Evolutionary conservation across 352 stramenopile species (phyloP), one percentile per base, ranked within the genome.

Genomic region (Pythium pectinolyticum): DNA sequence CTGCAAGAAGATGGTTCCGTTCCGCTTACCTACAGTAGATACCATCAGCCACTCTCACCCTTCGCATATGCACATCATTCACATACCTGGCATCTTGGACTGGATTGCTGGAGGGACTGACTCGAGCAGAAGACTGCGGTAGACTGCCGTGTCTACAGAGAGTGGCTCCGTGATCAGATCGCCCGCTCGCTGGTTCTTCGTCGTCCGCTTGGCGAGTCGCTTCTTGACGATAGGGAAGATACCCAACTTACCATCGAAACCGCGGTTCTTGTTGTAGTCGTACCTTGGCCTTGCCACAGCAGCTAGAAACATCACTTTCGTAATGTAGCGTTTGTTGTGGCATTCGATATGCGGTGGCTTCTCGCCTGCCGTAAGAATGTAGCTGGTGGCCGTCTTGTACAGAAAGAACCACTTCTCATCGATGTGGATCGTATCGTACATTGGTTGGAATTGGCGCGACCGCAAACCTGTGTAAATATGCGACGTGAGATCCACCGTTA

Each of bases 351-450:
- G 22, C 5, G 58, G 62, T 15, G 41, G n/a, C n/a, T 45, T 19
- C 31, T 78, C 63, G 3, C 43, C 51, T 0, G 34, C 22, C 2
- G 63, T 43, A 5, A 69, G 31, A 27, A 62, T 65, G 19, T 55
- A 72, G 1, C n/a, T 46, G 14, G 53, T 49, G 1, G 30, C 40
- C 11, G 43, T 20, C 25, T 57, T 59, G 39, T 43, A 55, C 19
- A 75, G 1, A 19, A 63, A 72, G 30, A 75, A 68, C 45, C 50
- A 62, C 47, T 72, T 70, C 32, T 72, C 64, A 22, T 70, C 60
- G 0, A 70, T 39, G 19, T 63, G 55, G 25, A 72, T 35, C 6
- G 15, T 28, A 28, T 70, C 50, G 30, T 51, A 45, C 47, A 68
- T 65, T 8, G 37, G 40, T 24, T 66, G 11, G 34, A 63, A 63